Percentiles rank a stretch among this genome's conserved stretches.
Evolutionary conservation across 352 stramenopile species (phyloP).

Genomic region (Detonula confervacea): DNA sequence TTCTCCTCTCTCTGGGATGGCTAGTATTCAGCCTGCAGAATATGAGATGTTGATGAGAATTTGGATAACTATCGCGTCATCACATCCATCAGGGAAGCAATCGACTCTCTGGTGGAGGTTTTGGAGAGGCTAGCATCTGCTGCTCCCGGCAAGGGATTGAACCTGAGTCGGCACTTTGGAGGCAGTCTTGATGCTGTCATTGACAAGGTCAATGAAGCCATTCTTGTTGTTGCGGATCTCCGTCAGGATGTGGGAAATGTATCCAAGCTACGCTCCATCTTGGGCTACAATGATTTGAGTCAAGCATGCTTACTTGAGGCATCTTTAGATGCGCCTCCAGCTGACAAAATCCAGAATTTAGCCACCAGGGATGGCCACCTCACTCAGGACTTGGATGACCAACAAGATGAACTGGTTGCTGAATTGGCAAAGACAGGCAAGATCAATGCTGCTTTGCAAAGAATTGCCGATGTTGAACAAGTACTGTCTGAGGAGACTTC

Average conservation of each 20-base stretch:
- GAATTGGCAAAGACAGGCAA: neutral
- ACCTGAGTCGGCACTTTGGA: neutral
- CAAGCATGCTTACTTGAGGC: neutral
- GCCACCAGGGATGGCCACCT: neutral
- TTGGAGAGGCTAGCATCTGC: neutral
- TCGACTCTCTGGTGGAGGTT: neutral
- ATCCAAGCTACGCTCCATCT: neutral
- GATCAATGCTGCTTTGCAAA: neutral
- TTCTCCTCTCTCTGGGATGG: neutral
- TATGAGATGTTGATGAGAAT: neutral
- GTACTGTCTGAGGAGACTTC: too few relatives aligned
- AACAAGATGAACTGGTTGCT: neutral
- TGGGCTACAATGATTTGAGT: neutral
- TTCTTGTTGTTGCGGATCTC: neutral
- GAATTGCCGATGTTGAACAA: neutral
- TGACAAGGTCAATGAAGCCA: neutral
- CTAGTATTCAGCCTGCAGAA: neutral
- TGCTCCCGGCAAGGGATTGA: neutral
- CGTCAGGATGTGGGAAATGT: neutral
- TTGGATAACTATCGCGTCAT: neutral
- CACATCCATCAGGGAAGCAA: neutral
- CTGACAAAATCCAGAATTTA: neutral
- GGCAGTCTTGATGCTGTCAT: neutral
- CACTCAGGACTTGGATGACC: neutral
- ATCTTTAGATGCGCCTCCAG: neutral